Percentiles rank a stretch among this genome's conserved stretches.
Conservation (phyloP, 352 stramenopile genomes). For the Globisporangium spiculum region DNA sequence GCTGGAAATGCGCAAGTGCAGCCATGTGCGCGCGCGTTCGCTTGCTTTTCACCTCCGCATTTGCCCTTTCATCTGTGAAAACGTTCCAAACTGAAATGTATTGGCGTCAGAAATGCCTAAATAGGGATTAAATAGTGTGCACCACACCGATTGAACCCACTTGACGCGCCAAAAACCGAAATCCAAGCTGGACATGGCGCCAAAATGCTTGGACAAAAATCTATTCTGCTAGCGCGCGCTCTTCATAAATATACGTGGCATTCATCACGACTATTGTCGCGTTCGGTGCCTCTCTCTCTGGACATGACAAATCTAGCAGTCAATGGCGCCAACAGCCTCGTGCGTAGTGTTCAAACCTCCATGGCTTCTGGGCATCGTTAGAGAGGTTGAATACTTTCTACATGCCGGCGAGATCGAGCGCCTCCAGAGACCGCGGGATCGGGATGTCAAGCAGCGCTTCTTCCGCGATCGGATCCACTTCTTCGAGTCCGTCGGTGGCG, state of each 20-base stretch:
- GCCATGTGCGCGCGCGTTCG: neutral
- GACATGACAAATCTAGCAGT: neutral
- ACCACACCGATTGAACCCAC: neutral
- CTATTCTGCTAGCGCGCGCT: neutral
- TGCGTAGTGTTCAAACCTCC: neutral
- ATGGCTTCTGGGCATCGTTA: neutral
- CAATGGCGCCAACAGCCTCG: neutral
- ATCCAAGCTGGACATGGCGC: neutral
- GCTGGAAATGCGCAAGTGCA: conserved; percentile 14
- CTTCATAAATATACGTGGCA: neutral
- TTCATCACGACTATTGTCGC: neutral
- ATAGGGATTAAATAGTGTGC: neutral
- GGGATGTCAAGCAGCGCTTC: conserved; percentile 64
- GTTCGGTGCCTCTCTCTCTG: neutral
- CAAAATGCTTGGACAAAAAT: neutral
- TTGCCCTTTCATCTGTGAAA: neutral
- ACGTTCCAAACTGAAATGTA: neutral
- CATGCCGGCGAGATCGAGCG: conserved; percentile 71
- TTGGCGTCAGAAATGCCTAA: neutral
- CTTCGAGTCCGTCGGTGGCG: conserved; percentile 44
- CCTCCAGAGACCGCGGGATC: conserved; percentile 74
- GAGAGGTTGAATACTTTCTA: conserved; percentile 17
- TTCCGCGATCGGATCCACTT: conserved; percentile 51
- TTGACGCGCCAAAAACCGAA: conserved; percentile 7
- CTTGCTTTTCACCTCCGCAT: neutral